phyloP scores from a whole-genome alignment of 2,329 filamentous ascomycete species.

The Beauveria bassiana region DNA sequence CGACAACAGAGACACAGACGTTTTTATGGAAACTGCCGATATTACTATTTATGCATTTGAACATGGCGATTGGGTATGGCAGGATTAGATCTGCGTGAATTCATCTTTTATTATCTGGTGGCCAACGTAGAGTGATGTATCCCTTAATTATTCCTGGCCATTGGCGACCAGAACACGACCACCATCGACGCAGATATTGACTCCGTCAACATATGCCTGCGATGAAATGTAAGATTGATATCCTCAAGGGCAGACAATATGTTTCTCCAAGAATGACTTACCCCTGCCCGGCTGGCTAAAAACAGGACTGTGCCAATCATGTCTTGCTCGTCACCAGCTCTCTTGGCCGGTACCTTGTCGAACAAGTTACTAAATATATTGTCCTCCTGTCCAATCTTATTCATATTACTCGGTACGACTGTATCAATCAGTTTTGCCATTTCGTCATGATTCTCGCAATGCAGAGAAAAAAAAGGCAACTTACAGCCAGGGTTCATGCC shows the following conservation, averaged over 20 bases:
- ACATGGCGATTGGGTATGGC: too few relatives aligned
- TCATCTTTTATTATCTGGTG: background rate
- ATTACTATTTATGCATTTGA: too few relatives aligned
- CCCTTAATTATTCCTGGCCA: background rate
- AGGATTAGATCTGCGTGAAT: too few relatives aligned
- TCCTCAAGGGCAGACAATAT: background rate
- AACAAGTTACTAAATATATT: background rate
- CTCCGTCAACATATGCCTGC: background rate
- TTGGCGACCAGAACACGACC: background rate
- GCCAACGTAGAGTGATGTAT: background rate
- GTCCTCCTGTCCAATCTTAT: background rate
- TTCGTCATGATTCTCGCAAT: background rate
- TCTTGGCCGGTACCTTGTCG: background rate
- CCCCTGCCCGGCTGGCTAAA: background rate
- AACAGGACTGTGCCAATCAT: background rate
- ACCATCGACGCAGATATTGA: background rate
- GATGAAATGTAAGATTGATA: background rate
- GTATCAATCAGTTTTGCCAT: too few relatives aligned
- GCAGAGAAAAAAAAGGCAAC: constrained; percentile 12
- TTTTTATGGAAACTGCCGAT: too few relatives aligned
- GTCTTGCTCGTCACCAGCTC: background rate
- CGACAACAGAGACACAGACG: too few relatives aligned
- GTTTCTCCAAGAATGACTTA: background rate
- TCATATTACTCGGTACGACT: background rate
- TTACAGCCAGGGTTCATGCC: constrained; percentile 28